phyloP scores from a whole-genome alignment of 257 asterid genomes.

The Ilex aquifolium region DNA sequence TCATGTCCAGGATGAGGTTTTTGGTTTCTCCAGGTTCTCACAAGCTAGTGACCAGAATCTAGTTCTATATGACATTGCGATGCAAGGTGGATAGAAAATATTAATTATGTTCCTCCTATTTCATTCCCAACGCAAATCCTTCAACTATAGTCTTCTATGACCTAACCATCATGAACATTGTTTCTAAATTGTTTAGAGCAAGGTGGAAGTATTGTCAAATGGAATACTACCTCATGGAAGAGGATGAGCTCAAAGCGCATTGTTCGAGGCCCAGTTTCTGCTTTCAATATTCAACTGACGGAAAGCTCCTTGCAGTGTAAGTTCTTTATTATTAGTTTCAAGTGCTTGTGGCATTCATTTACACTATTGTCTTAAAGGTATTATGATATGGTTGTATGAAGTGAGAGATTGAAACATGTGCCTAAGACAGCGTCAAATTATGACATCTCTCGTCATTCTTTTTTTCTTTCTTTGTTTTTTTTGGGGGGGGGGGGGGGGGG shows the following conservation, averaged over 20 bases:
- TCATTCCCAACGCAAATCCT: neutral
- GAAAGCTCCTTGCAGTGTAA: constrained; percentile 81
- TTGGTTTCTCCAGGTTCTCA: constrained; percentile 76
- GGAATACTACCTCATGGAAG: constrained; percentile 62
- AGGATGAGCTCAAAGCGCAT: constrained; percentile 59
- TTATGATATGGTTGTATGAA: neutral
- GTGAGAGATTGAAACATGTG: neutral
- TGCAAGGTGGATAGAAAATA: constrained; percentile 45
- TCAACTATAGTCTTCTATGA: neutral
- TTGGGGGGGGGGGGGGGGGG: neutral
- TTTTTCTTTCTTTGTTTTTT: too few relatives aligned
- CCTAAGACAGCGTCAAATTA: too few relatives aligned
- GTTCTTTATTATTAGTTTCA: constrained; percentile 9
- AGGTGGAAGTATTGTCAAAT: constrained; percentile 61
- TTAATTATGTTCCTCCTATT: neutral
- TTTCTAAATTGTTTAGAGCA: constrained; percentile 29
- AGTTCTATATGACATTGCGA: constrained; percentile 54
- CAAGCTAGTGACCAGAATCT: constrained; percentile 47
- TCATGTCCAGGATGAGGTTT: constrained; percentile 59
- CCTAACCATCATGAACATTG: constrained; percentile 6
- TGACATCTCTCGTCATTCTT: too few relatives aligned
- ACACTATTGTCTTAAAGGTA: neutral
- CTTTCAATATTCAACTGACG: constrained; percentile 87
- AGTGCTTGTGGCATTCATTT: neutral
- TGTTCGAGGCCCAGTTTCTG: constrained; percentile 61